Evolutionary conservation across 2,329 filamentous ascomycete genomes (phyloP).

Genomic region (Cladosporium sp.): DNA sequence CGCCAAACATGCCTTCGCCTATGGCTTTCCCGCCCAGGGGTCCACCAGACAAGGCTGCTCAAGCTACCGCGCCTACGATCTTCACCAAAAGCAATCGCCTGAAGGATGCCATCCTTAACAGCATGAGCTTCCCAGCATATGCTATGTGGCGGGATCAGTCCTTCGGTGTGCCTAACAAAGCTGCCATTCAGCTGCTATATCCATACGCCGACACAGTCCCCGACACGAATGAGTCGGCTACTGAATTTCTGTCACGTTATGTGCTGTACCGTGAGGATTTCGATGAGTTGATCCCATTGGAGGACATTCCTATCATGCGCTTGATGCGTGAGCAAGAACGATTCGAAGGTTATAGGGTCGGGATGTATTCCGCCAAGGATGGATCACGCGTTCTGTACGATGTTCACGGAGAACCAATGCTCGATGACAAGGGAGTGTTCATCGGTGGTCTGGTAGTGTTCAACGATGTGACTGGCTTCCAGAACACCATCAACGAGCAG

Average conservation of each 20-base stretch:
- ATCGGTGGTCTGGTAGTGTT: constrained; percentile 71
- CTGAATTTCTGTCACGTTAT: constrained; percentile 61
- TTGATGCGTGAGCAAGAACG: constrained; percentile 62
- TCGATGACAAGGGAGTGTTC: constrained; percentile 68
- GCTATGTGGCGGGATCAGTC: constrained; percentile 78
- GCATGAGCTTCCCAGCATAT: constrained; percentile 71
- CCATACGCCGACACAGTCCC: constrained; percentile 37
- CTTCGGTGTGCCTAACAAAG: constrained; percentile 71
- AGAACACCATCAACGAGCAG: constrained; percentile 67
- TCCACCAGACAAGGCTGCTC: constrained; percentile 58
- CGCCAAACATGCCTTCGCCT: constrained; percentile 51
- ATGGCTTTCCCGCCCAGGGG: constrained; percentile 67
- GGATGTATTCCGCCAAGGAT: constrained; percentile 58
- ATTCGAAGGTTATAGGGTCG: constrained; percentile 61
- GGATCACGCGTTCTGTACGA: constrained; percentile 62
- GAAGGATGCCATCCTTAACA: constrained; percentile 76
- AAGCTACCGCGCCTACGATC: constrained; percentile 62
- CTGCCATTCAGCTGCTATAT: constrained; percentile 48
- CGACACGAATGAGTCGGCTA: constrained; percentile 39
- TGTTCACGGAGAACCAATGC: constrained; percentile 65
- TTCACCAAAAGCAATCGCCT: constrained; percentile 72
- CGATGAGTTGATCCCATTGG: constrained; percentile 53
- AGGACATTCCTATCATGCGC: constrained; percentile 67
- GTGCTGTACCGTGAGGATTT: constrained; percentile 68
- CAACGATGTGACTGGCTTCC: constrained; percentile 70